Conservation (phyloP, 2,329 filamentous ascomycete genomes). For the Emydomyces testavorans region DNA sequence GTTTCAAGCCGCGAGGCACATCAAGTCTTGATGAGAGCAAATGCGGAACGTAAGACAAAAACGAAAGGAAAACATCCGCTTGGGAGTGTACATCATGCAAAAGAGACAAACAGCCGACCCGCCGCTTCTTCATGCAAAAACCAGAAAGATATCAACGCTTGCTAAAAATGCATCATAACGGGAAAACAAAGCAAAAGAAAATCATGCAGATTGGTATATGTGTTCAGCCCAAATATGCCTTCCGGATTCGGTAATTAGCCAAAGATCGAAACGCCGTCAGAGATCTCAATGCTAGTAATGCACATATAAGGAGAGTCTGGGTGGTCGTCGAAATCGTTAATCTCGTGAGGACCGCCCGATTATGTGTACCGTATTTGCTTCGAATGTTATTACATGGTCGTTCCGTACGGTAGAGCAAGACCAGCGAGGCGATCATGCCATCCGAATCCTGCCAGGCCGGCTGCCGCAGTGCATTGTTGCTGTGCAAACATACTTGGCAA, state of each 20-base stretch:
- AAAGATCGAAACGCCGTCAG: slow-evolving; percentile 42
- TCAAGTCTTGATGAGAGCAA: slow-evolving; percentile 39
- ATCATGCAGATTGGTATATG: slow-evolving; percentile 31
- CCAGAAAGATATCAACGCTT: slow-evolving; percentile 35
- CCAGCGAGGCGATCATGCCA: slow-evolving; percentile 72
- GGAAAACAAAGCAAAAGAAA: slow-evolving; percentile 33
- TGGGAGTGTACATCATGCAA: slow-evolving; percentile 20
- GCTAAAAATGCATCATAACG: slow-evolving; percentile 38
- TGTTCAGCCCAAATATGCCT: slow-evolving; percentile 5
- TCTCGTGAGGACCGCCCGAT: slow-evolving; percentile 16
- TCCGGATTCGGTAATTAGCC: slow-evolving; percentile 22
- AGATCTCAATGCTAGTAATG: slow-evolving; percentile 37
- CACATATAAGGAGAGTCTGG: slow-evolving; percentile 14
- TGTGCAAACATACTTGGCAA: slow-evolving; percentile 77
- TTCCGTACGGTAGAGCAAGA: slow-evolving; percentile 58
- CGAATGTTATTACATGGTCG: slow-evolving; percentile 57
- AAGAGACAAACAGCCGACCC: slow-evolving; percentile 35
- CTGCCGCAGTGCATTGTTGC: slow-evolving; percentile 67
- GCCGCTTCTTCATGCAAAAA: slow-evolving; percentile 37
- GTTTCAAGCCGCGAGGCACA: slow-evolving; percentile 40
- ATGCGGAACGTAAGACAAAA: slow-evolving; percentile 28
- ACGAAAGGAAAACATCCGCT: slow-evolving; percentile 25
- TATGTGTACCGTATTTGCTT: slow-evolving; percentile 13
- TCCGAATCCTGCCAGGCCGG: slow-evolving; percentile 65
- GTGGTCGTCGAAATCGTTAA: slow-evolving; percentile 24